phyloP scores from a whole-genome alignment of 768 basidiomycete genomes.

The Tylopilus balloui region DNA sequence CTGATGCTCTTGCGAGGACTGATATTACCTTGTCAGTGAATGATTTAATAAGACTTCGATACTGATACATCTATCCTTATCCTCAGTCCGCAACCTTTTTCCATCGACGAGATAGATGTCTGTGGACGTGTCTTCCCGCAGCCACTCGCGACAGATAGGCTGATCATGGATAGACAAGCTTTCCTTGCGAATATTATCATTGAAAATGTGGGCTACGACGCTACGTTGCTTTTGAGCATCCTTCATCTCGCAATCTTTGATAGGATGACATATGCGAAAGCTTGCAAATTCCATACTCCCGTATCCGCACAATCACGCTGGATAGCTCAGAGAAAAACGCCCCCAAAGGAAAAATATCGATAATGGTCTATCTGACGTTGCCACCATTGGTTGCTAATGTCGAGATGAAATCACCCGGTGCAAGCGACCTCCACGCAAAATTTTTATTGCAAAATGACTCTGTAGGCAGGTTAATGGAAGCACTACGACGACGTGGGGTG shows the following conservation, averaged over 20 bases:
- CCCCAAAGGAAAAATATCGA: conserved; percentile 16
- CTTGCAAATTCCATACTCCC: conserved; percentile 41
- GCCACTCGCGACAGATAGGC: conserved; percentile 38
- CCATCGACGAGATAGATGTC: conserved; percentile 37
- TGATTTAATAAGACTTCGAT: background rate
- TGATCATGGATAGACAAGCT: conserved; percentile 48
- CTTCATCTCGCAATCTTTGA: conserved; percentile 2
- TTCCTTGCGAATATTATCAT: conserved; percentile 48
- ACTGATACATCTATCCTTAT: conserved; percentile 5
- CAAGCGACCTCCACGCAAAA: conserved; percentile 26
- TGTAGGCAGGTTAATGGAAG: conserved; percentile 37
- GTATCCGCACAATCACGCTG: conserved; percentile 25
- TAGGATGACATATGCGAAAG: conserved; percentile 52
- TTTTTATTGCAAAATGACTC: conserved; percentile 38
- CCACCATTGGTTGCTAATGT: conserved; percentile 38
- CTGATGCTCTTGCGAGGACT: conserved; percentile 42
- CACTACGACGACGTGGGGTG: conserved; percentile 43
- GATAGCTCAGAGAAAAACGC: conserved; percentile 20
- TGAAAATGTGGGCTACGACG: conserved; percentile 14
- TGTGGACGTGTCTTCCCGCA: conserved; percentile 33
- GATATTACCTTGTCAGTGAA: conserved; percentile 47
- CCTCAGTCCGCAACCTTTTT: conserved; percentile 58
- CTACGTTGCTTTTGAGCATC: background rate
- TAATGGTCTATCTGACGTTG: conserved; percentile 32
- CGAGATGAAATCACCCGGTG: conserved; percentile 19